A percentile compares a stretch with the other conserved stretches of the same genome.
Conservation (phyloP, 1,284 basidiomycete genomes). For the Baeospora myosura region DNA sequence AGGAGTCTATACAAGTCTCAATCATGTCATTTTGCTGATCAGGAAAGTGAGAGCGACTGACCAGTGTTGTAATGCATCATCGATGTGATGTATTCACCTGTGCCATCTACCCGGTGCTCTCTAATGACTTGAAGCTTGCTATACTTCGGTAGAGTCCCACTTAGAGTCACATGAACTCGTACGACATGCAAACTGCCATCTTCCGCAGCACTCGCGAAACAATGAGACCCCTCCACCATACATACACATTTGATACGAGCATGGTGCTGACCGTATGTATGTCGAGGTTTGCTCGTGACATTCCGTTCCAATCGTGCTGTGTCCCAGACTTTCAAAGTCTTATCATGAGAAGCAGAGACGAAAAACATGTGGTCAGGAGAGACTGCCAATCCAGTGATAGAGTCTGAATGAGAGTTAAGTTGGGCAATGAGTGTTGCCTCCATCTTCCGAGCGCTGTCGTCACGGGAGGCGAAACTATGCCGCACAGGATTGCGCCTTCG, state of each 20-base stretch:
- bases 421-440: constrained; percentile 81
- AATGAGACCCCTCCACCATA: constrained; percentile 77
- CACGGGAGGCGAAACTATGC: constrained; percentile 55
- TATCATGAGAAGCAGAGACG: constrained; percentile 82
- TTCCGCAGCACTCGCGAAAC: constrained; percentile 82
- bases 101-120: constrained; percentile 61
- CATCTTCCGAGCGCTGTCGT: constrained; percentile 45
- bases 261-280: constrained; percentile 74
- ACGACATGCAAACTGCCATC: constrained; percentile 83
- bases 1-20: constrained; percentile 37
- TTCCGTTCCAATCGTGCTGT: constrained; percentile 44
- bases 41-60: constrained; percentile 22
- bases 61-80: constrained; percentile 74
- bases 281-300: constrained; percentile 67
- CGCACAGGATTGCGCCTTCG: constrained; percentile 66
- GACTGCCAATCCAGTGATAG: constrained; percentile 76
- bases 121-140: constrained; percentile 69
- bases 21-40: not conserved
- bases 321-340: constrained; percentile 67
- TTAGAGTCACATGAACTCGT: constrained; percentile 65
- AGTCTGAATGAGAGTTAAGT: constrained; percentile 77
- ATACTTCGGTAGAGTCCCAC: constrained; percentile 70
- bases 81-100: constrained; percentile 71
- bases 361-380: constrained; percentile 95
- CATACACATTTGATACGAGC: constrained; percentile 77